phyloP scores from a whole-genome alignment of 2,329 filamentous ascomycete genomes.

The Biscogniauxia marginata region DNA sequence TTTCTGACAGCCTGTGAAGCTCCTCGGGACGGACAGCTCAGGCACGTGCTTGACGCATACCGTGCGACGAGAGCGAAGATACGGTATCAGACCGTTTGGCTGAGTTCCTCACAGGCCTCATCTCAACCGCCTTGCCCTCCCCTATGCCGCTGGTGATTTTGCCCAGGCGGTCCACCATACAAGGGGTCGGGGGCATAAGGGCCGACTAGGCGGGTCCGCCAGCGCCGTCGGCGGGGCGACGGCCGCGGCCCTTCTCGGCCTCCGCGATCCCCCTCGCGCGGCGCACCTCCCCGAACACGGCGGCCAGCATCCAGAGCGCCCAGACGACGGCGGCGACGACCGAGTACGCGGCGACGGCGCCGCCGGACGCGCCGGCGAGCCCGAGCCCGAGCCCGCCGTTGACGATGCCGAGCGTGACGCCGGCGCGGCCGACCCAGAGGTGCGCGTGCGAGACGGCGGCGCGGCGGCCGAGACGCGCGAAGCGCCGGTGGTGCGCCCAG shows the following conservation, averaged over 20 bases:
- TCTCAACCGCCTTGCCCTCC: too few species aligned
- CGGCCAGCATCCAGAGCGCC: slow-evolving; percentile 36
- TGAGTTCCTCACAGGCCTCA: neutral
- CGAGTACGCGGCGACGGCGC: slow-evolving; percentile 36
- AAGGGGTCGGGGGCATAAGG: slow-evolving; percentile 14
- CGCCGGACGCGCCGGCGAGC: slow-evolving; percentile 32
- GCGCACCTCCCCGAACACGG: slow-evolving; percentile 32
- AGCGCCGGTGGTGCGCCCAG: slow-evolving; percentile 41
- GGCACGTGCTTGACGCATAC: neutral
- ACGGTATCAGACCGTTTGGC: too few species aligned
- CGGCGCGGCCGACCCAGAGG: slow-evolving; percentile 41
- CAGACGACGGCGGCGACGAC: slow-evolving; percentile 39
- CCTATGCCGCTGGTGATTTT: neutral
- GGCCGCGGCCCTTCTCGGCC: slow-evolving; percentile 3
- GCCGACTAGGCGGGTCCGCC: slow-evolving; percentile 8
- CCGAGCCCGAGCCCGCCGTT: slow-evolving; percentile 45
- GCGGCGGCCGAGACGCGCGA: slow-evolving; percentile 37
- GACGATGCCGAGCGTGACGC: slow-evolving; percentile 42
- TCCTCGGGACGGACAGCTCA: neutral
- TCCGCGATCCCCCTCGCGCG: slow-evolving; percentile 7
- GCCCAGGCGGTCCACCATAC: slow-evolving; percentile 5
- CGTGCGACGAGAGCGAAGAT: neutral
- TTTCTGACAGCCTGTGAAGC: too few species aligned
- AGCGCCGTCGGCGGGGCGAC: neutral
- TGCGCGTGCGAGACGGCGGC: slow-evolving; percentile 44